A percentile compares a stretch with the other conserved stretches of the same genome.
phyloP scores from a whole-genome alignment of 768 basidiomycete genomes.

The Panellus pusillus region DNA sequence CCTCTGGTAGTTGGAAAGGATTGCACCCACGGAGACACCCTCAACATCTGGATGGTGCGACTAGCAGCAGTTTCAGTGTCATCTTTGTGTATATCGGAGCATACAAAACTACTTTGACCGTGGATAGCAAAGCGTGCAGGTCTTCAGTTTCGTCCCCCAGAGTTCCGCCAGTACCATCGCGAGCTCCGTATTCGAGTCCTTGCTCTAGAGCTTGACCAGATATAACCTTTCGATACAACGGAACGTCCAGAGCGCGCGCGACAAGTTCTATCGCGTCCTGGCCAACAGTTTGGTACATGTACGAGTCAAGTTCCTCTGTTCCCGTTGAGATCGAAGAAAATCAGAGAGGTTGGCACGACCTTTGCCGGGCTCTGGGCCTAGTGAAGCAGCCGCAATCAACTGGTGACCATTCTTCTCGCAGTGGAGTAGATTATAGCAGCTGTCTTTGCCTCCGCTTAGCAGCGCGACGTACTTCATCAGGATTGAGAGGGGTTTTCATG shows the following conservation, averaged over 20 bases:
- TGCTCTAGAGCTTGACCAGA: conserved; percentile 78
- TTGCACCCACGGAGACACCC: conserved; percentile 93
- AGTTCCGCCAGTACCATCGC: conserved; percentile 49
- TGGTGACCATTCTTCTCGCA: conserved; percentile 84
- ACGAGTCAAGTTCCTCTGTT: conserved; percentile 96
- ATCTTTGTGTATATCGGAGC: not conserved
- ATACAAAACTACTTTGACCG: conserved; percentile 65
- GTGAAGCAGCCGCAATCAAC: conserved; percentile 84
- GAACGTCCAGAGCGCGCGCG: conserved; percentile 81
- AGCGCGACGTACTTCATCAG: conserved; percentile 91
- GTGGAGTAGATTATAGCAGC: conserved; percentile 92
- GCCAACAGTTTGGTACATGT: conserved; percentile 98
- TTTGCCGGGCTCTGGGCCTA: conserved; percentile 82
- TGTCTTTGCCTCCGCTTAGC: conserved; percentile 97
- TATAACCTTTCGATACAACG: conserved; percentile 82
- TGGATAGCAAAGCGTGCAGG: conserved; percentile 66
- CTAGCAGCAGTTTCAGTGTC: conserved; percentile 37
- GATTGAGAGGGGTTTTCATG: conserved; percentile 15
- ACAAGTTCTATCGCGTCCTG: conserved; percentile 90
- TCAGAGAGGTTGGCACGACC: conserved; percentile 49
- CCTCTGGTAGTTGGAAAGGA: conserved; percentile 95
- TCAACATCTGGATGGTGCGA: conserved; percentile 73
- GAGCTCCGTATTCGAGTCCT: conserved; percentile 82
- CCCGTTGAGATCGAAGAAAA: conserved; percentile 24
- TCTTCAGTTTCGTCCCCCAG: conserved; percentile 96